Conservation (phyloP, 2,329 filamentous ascomycete species). For the Monosporascus sp. region DNA sequence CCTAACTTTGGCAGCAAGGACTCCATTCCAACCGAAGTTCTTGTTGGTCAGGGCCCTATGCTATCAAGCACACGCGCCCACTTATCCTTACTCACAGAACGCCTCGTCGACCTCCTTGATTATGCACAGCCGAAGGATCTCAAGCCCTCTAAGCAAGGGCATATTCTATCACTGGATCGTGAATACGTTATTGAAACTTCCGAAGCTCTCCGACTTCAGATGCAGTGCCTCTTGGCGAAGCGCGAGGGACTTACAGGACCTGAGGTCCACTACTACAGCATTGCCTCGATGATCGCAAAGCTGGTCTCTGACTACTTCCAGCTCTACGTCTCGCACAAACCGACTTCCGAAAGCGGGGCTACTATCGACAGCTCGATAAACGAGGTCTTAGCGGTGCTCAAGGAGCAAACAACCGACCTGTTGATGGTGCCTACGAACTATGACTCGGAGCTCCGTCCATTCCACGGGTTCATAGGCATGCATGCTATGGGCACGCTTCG, state of each 20-base stretch:
- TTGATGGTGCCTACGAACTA: constrained; percentile 7
- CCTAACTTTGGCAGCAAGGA: constrained; percentile 39
- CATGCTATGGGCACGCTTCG: constrained; percentile 33
- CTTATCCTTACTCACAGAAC: constrained; percentile 43
- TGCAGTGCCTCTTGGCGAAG: constrained; percentile 1
- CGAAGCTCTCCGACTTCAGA: constrained; percentile 6
- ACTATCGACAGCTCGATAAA: constrained; percentile 1
- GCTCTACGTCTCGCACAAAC: constrained; percentile 2
- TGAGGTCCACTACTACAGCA: constrained; percentile 3
- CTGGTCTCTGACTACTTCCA: constrained; percentile 11
- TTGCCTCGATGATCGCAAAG: constrained; percentile 1
- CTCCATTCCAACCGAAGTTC: constrained; percentile 34
- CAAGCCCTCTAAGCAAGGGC: constrained; percentile 38
- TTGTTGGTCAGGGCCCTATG: constrained; percentile 43
- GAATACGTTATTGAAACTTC: constrained; percentile 36
- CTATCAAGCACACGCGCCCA: constrained; percentile 34
- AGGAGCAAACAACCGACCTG: constrained; percentile 14
- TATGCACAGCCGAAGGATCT: constrained; percentile 46
- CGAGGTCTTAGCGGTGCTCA: constrained; percentile 3
- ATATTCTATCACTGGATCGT: constrained; percentile 36
- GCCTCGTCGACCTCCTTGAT: constrained; percentile 44
- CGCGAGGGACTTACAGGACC: not conserved
- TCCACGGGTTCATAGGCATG: constrained; percentile 26
- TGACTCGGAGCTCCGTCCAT: constrained; percentile 13
- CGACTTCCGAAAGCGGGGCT: constrained; percentile 6